phyloP scores from a whole-genome alignment of 2,329 filamentous ascomycete species.

The Paecilomyces sp. region DNA sequence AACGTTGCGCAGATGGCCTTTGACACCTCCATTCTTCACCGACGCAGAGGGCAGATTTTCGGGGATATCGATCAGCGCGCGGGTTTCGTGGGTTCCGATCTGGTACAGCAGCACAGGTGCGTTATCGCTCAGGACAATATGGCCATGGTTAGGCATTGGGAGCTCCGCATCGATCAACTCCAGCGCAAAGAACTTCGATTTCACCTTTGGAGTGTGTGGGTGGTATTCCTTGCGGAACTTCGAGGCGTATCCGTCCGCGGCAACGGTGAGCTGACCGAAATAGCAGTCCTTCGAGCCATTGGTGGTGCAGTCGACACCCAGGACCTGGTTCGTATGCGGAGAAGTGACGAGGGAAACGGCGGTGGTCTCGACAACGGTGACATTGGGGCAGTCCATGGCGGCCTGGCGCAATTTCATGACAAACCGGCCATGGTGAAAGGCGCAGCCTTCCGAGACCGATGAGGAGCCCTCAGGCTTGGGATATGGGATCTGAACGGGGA shows the following conservation, averaged over 20 bases:
- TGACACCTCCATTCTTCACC: constrained; percentile 70
- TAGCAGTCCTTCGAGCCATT: constrained; percentile 64
- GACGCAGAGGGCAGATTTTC: constrained; percentile 67
- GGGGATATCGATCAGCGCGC: constrained; percentile 82
- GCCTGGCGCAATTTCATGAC: constrained; percentile 73
- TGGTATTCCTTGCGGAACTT: constrained; percentile 82
- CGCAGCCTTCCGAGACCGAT: constrained; percentile 60
- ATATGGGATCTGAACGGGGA: constrained; percentile 70
- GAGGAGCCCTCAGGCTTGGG: constrained; percentile 49
- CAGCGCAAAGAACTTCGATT: constrained; percentile 86
- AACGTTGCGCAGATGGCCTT: constrained; percentile 71
- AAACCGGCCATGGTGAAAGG: constrained; percentile 93
- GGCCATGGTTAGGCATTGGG: constrained; percentile 67
- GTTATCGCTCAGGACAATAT: constrained; percentile 75
- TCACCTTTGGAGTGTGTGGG: constrained; percentile 58
- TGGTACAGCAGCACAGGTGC: constrained; percentile 88
- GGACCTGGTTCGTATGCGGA: constrained; percentile 60
- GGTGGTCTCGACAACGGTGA: constrained; percentile 86
- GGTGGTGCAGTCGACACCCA: constrained; percentile 74
- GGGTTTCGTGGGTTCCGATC: constrained; percentile 90
- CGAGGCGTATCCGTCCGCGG: constrained; percentile 87
- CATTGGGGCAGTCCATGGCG: constrained; percentile 68
- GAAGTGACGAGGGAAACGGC: constrained; percentile 69
- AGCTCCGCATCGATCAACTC: constrained; percentile 84
- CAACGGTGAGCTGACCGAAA: constrained; percentile 81